Evolutionary conservation across 1,284 basidiomycete species (phyloP), one percentile per base, ranked within the genome.

Genomic region (Cryptococcus depauperatus): DNA sequence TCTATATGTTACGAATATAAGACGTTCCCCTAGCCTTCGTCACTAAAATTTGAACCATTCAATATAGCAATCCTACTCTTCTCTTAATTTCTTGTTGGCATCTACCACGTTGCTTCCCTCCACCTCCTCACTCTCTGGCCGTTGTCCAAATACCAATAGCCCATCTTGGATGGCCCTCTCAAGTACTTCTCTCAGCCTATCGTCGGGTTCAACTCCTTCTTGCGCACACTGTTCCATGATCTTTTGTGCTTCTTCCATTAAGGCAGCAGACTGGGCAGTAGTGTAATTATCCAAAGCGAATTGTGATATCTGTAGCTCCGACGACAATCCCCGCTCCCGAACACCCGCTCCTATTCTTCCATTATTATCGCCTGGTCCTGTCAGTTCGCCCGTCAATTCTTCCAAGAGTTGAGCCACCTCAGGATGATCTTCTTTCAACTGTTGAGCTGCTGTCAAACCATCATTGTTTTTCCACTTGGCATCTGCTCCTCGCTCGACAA

Each of bases 401-500:
- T 76, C 76, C 32, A 93, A 75, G 70, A 81, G 89, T 8, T 73
- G 70, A 1, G 86, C 76, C 33, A 92, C 79, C 37, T 81, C 76
- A n/a, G 83, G 83, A 61, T 83, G 84, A 35, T 92, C 88, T 57
- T 89, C 84, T 33, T 73, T 70, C 3, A 91, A 75, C 58, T 81
- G 75, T 35, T 84, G 79, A 49, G 82, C 82, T 7, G 87, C 82
- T 86, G 81, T 83, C 46, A 84, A 54, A 11, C 84, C 87, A 55
- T 87, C 82, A 26, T 61, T 58, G 64, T 95, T 93, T 46, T 69
- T 73, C 51, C 75, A 71, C 54, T 76, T 72, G 5, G 83, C 69
- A 42, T 76, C 68, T 1, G 88, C 89, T n/a, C 90, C 90, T 49
- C 84, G 79, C 50, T 84, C 77, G 47, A 95, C 74, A 45, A 93